Conservation (phyloP, 805 yeast genomes). For the Candida parachauliodes region DNA sequence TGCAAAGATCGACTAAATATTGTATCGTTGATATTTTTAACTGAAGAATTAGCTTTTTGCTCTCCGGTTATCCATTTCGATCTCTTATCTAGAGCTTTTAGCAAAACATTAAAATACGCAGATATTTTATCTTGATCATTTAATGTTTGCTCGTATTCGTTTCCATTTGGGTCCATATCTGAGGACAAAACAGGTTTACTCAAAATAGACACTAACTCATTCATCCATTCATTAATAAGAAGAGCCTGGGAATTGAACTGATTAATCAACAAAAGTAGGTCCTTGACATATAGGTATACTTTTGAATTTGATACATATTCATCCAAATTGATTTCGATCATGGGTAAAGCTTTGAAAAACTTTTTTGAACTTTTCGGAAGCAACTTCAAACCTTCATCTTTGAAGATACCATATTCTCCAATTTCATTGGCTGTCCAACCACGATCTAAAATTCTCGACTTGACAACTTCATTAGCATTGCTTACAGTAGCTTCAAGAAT, state of each 20-base stretch:
- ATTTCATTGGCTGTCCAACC: slow-evolving; percentile 11
- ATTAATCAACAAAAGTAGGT: slow-evolving; percentile 15
- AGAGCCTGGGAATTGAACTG: slow-evolving; percentile 52
- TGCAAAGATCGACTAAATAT: slow-evolving; percentile 23
- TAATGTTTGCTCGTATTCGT: slow-evolving; percentile 73
- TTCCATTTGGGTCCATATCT: slow-evolving; percentile 58
- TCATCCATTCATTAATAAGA: slow-evolving; percentile 50
- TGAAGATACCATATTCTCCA: no score
- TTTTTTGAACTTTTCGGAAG: slow-evolving; percentile 33
- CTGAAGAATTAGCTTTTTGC: slow-evolving; percentile 16
- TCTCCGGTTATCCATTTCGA: slow-evolving; percentile 37
- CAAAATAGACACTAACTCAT: slow-evolving; percentile 40
- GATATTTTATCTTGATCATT: slow-evolving; percentile 71
- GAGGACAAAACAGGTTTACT: slow-evolving; percentile 44
- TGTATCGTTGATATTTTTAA: slow-evolving; percentile 16
- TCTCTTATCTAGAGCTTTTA: slow-evolving; percentile 35
- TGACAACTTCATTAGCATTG: slow-evolving; percentile 24
- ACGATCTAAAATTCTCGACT: slow-evolving; percentile 21
- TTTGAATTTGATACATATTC: slow-evolving; percentile 18
- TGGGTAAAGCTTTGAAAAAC: slow-evolving; percentile 28
- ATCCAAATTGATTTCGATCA: slow-evolving; percentile 16
- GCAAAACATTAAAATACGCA: slow-evolving; percentile 51
- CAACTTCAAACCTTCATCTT: slow-evolving; percentile 27
- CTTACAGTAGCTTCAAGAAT: slow-evolving; percentile 28
- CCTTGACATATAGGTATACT: slow-evolving; percentile 17